Evolutionary conservation across 768 basidiomycete genomes (phyloP).

Genomic region (Auriscalpium orientale): DNA sequence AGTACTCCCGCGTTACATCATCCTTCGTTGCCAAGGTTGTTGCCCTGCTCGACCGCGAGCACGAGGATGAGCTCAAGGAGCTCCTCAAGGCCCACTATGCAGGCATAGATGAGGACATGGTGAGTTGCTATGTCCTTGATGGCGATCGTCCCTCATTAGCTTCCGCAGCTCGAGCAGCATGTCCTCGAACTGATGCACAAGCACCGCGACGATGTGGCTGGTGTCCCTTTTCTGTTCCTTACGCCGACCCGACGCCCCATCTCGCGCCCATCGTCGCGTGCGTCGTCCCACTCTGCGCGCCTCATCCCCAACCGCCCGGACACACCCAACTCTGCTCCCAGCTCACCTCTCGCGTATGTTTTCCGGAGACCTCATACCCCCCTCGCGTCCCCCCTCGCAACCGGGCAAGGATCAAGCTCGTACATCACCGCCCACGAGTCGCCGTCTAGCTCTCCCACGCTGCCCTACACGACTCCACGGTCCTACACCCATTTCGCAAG

Average conservation of each 20-base stretch:
- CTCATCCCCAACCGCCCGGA: slow-evolving; percentile 61
- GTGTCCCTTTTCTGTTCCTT: slow-evolving; percentile 76
- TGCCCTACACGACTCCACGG: slow-evolving; percentile 50
- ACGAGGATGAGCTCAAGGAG: slow-evolving; percentile 78
- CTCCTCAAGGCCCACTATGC: slow-evolving; percentile 63
- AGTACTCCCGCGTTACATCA: slow-evolving; percentile 47
- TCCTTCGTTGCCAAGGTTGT: slow-evolving; percentile 67
- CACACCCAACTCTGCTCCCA: slow-evolving; percentile 67
- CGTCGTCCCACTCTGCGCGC: slow-evolving; percentile 62
- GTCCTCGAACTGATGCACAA: slow-evolving; percentile 95
- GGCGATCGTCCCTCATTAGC: too few species aligned
- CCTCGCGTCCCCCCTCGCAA: slow-evolving; percentile 65
- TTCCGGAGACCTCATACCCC: slow-evolving; percentile 80
- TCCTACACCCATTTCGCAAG: slow-evolving; percentile 59
- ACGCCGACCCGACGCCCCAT: slow-evolving; percentile 74
- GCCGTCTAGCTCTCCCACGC: slow-evolving; percentile 62
- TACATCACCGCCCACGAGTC: slow-evolving; percentile 47
- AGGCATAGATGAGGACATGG: slow-evolving; percentile 56
- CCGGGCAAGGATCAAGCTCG: slow-evolving; percentile 40
- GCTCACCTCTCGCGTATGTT: slow-evolving; percentile 65
- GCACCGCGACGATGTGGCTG: slow-evolving; percentile 78
- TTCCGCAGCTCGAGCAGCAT: slow-evolving; percentile 67
- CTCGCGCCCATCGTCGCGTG: slow-evolving; percentile 74
- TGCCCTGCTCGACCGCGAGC: slow-evolving; percentile 66
- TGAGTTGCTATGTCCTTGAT: slow-evolving; percentile 26